Conservation (phyloP, 257 asterid genomes). For the Jacaranda copaia region DNA sequence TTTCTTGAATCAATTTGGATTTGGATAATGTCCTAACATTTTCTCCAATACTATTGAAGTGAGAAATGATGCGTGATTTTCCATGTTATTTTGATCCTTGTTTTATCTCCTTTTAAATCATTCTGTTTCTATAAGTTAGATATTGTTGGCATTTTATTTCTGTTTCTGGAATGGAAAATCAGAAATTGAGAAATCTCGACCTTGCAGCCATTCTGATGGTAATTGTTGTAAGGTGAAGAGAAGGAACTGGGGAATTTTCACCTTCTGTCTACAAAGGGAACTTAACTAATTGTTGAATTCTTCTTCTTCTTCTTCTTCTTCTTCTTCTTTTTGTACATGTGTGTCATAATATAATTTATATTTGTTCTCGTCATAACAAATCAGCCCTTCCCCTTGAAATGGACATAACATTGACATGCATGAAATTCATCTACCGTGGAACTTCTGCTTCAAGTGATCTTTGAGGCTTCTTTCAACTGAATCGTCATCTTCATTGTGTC, state of each 20-base stretch:
- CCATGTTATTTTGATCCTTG: neutral
- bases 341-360: too few species aligned
- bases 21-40: neutral
- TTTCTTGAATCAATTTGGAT: neutral
- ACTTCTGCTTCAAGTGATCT: too few species aligned
- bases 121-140: neutral
- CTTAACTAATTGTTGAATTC: too few species aligned
- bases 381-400: too few species aligned
- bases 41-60: neutral
- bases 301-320: too few species aligned
- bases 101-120: neutral
- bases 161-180: neutral
- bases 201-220: neutral
- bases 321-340: too few species aligned
- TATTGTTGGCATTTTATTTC: neutral
- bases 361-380: too few species aligned
- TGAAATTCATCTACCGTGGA: too few species aligned
- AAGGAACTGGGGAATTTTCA: too few species aligned
- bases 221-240: too few species aligned
- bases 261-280: too few species aligned
- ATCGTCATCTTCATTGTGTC: constrained; percentile 7
- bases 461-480: neutral
- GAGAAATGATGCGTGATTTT: neutral
- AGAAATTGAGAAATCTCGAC: neutral
- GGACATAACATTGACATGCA: too few species aligned